phyloP scores from a whole-genome alignment of 805 yeast species.

The Cyberlindnera suaveolens region DNA sequence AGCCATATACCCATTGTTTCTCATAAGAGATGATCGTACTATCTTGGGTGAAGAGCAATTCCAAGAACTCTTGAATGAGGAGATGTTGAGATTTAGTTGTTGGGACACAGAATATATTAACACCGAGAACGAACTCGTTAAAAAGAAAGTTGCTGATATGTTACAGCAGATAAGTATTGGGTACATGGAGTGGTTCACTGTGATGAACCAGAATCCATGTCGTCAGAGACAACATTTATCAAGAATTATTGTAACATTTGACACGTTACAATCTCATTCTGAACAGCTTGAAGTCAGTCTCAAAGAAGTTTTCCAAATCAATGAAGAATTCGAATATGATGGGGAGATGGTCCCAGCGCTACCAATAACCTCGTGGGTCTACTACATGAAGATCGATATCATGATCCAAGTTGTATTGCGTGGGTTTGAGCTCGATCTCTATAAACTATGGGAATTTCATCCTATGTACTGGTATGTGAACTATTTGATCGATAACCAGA shows the following conservation, averaged over 20 bases:
- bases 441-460: slow-evolving; percentile 62
- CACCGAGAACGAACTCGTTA: slow-evolving; percentile 18
- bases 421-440: slow-evolving; percentile 72
- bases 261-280: slow-evolving; percentile 69
- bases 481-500: slow-evolving; percentile 44
- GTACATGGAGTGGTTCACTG: slow-evolving; percentile 37
- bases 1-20: slow-evolving; percentile 54
- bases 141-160: slow-evolving; percentile 25
- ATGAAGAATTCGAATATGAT: slow-evolving; percentile 21
- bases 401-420: slow-evolving; percentile 71
- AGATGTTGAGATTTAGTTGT: slow-evolving; percentile 39
- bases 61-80: slow-evolving; percentile 31
- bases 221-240: slow-evolving; percentile 75
- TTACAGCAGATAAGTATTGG: slow-evolving; percentile 43
- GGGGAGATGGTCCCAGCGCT: slow-evolving; percentile 35
- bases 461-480: slow-evolving; percentile 64
- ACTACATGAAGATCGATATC: slow-evolving; percentile 53
- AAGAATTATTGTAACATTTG: slow-evolving; percentile 56
- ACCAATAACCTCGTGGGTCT: slow-evolving; percentile 68
- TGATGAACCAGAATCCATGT: slow-evolving; percentile 61
- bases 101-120: slow-evolving; percentile 28
- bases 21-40: slow-evolving; percentile 56
- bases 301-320: slow-evolving; percentile 28
- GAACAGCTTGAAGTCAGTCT: slow-evolving; percentile 55
- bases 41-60: slow-evolving; percentile 46